phyloP scores from a whole-genome alignment of 495 filamentous ascomycete genomes.

The Trichoderma parareesei region DNA sequence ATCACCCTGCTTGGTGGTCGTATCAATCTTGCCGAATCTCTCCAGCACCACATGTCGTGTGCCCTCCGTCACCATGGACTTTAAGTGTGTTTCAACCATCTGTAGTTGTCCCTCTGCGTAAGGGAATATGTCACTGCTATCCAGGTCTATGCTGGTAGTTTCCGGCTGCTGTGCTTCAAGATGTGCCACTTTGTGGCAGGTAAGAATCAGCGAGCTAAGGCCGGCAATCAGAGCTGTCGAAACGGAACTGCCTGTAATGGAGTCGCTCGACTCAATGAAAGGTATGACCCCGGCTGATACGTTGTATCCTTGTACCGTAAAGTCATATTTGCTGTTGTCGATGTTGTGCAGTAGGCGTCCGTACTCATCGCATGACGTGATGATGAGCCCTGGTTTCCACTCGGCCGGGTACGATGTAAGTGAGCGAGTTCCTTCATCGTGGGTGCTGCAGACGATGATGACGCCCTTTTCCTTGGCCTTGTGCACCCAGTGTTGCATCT shows the following conservation, averaged over 20 bases:
- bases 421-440: conserved; percentile 13
- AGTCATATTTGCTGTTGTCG: neutral
- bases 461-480: conserved; percentile 5
- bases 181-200: neutral
- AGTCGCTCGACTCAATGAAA: neutral
- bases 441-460: conserved; percentile 13
- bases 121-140: too few relatives aligned
- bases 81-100: too few relatives aligned
- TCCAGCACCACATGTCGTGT: too few relatives aligned
- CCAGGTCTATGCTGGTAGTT: too few relatives aligned
- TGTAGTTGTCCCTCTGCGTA: too few relatives aligned
- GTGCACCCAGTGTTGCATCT: neutral
- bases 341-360: neutral
- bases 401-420: conserved; percentile 7
- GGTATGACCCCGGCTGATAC: neutral
- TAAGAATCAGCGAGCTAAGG: neutral
- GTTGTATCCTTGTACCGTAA: neutral
- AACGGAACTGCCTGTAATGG: neutral
- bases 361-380: conserved; percentile 15
- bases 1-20: too few relatives aligned
- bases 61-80: too few relatives aligned
- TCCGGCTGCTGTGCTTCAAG: too few relatives aligned
- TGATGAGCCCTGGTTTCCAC: neutral
- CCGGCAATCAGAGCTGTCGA: neutral
- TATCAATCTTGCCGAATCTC: too few relatives aligned